Evolutionary conservation across 2,329 filamentous ascomycete genomes (phyloP).

Genomic region (Incumbomyces lentus): DNA sequence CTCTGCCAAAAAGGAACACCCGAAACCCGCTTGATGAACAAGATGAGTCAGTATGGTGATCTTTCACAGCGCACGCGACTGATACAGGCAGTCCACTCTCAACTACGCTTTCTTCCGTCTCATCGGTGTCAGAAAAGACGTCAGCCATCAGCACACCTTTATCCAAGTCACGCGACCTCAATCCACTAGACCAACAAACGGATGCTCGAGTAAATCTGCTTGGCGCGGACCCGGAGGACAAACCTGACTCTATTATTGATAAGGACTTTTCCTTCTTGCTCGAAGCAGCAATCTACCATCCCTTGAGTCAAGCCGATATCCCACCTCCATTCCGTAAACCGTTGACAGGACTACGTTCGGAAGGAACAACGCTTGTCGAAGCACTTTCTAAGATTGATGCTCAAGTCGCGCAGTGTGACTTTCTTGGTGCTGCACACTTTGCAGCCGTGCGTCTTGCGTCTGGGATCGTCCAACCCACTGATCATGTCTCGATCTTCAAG

Average conservation of each 20-base stretch:
- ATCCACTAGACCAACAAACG: background rate
- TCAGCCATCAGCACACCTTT: background rate
- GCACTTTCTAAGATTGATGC: slow-evolving; percentile 43
- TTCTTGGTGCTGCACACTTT: slow-evolving; percentile 60
- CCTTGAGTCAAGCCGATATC: slow-evolving; percentile 54
- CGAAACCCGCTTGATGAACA: slow-evolving; percentile 63
- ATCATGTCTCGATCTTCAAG: slow-evolving; percentile 59
- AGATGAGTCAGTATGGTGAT: slow-evolving; percentile 52
- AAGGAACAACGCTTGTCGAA: slow-evolving; percentile 44
- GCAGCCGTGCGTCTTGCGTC: slow-evolving; percentile 34
- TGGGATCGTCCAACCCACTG: slow-evolving; percentile 32
- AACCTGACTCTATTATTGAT: slow-evolving; percentile 24
- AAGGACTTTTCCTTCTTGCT: slow-evolving; percentile 76
- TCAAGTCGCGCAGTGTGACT: slow-evolving; percentile 64
- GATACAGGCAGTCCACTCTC: slow-evolving; percentile 7
- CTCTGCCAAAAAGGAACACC: slow-evolving; percentile 55
- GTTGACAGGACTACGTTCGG: slow-evolving; percentile 48
- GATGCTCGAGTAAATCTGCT: background rate
- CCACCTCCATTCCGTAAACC: slow-evolving; percentile 60
- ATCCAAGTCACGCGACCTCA: background rate
- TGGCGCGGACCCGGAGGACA: slow-evolving; percentile 13
- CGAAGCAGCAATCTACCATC: slow-evolving; percentile 71
- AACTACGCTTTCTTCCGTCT: slow-evolving; percentile 1
- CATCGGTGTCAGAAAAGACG: slow-evolving; percentile 1
- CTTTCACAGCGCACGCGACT: background rate